Evolutionary conservation across 306 rosid genomes (phyloP).

Genomic region (Gastrolobium bilobum): DNA sequence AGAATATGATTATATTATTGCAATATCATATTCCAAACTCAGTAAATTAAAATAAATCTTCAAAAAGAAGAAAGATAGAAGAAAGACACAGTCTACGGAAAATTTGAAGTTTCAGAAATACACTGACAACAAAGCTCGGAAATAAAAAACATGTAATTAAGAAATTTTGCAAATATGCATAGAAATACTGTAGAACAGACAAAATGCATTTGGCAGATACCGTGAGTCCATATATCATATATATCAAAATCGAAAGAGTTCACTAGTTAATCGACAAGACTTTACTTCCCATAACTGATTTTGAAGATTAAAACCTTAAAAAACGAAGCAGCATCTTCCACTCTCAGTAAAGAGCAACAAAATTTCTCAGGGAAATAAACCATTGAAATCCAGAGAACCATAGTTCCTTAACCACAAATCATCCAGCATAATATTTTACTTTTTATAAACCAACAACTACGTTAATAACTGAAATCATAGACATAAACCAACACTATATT

Average conservation of each 20-base stretch:
- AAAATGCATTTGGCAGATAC: conserved; percentile 11
- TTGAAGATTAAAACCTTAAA: conserved; percentile 10
- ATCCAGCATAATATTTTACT: conserved; percentile 19
- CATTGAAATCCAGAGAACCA: neutral
- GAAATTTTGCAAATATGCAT: neutral
- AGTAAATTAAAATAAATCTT: conserved; percentile 21
- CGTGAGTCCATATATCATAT: neutral
- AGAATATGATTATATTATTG: conserved; percentile 40
- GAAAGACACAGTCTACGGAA: conserved; percentile 10
- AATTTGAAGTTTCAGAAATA: neutral
- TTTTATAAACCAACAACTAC: neutral
- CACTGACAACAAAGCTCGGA: conserved; percentile 23
- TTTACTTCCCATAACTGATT: conserved; percentile 27
- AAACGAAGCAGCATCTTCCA: conserved; percentile 16
- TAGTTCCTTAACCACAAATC: conserved; percentile 27
- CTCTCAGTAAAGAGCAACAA: conserved; percentile 6
- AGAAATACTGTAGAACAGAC: conserved; percentile 33
- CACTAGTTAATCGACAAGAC: conserved; percentile 5
- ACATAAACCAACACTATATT: conserved; percentile 10
- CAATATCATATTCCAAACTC: conserved; percentile 48
- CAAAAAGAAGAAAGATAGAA: neutral
- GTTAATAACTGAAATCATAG: conserved; percentile 21
- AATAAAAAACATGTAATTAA: neutral
- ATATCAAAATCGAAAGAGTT: conserved; percentile 35
- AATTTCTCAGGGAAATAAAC: conserved; percentile 11